Evolutionary conservation across 2,329 filamentous ascomycete species (phyloP).

Genomic region (Pseudogymnoascus sp.): DNA sequence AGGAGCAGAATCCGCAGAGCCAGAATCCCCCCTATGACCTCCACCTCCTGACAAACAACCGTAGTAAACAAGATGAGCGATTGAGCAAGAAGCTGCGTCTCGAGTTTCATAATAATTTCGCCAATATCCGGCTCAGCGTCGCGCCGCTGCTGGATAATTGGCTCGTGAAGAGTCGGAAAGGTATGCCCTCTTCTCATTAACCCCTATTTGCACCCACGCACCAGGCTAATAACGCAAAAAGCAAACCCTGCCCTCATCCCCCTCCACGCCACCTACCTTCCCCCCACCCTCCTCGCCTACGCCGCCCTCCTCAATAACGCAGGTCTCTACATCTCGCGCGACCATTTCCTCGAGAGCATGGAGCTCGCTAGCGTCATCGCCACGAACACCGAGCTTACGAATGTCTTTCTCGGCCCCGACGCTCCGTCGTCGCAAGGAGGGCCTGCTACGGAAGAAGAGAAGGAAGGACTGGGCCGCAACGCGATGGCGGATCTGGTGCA

Average conservation of each 20-base stretch:
- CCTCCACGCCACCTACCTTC: slow-evolving; percentile 51
- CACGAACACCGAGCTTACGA: slow-evolving; percentile 35
- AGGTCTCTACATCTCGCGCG: slow-evolving; percentile 63
- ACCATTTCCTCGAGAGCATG: slow-evolving; percentile 76
- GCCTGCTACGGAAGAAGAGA: neutral
- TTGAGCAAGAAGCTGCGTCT: neutral
- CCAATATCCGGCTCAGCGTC: neutral
- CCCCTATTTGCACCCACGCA: neutral
- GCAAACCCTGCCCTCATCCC: neutral
- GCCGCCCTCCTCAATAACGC: slow-evolving; percentile 72
- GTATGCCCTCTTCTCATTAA: slow-evolving; percentile 10
- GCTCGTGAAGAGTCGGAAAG: neutral
- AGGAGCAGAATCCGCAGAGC: slow-evolving; percentile 40
- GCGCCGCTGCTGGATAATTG: neutral
- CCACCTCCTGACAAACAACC: slow-evolving; percentile 49
- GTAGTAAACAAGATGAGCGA: slow-evolving; percentile 35
- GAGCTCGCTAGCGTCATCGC: slow-evolving; percentile 72
- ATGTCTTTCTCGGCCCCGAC: neutral
- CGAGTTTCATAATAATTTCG: neutral
- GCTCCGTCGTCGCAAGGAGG: neutral
- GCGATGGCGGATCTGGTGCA: neutral
- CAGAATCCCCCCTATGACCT: slow-evolving; percentile 48
- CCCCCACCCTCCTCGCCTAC: slow-evolving; percentile 78
- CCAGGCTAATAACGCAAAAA: neutral
- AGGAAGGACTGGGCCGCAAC: neutral